Evolutionary conservation across 441 rosid genomes (phyloP), one percentile per base, ranked within the genome.

Genomic region (Gossypium aridum): DNA sequence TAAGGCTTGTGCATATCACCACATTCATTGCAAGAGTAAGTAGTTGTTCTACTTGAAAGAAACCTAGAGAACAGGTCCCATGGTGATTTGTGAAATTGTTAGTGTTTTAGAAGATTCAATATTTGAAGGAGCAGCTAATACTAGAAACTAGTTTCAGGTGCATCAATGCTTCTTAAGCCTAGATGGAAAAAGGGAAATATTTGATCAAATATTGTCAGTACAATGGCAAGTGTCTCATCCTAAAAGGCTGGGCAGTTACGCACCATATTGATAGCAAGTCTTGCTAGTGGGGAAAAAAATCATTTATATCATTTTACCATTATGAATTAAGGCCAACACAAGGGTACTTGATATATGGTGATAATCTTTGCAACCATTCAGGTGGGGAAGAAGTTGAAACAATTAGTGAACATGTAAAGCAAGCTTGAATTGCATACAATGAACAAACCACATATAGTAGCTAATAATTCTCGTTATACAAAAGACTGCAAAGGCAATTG

Each of bases 1-100:
- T 25, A 65, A 43, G 34, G 70, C 37, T 67, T 22, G 56, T 10
- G 34, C 56, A 45, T 8, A 66, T 6, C 56, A 49, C 3, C 57
- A 23, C 37, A 23, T 67, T 67, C 53, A 9, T 23, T n/a, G 19
- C 49, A 67, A 67, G 57, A 47, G 12, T 23, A 67, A 47, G 22
- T 14, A 23, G 71, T 47, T 7, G 57, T 25, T 67, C 71, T 49
- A 67, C 39, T 47, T 67, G 57, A 67, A 67, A 45, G 37, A 45
- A 47, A 67, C 20, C 20, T 47, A 54, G 3, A 67, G 20, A 67
- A 47, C 71, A n/a, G 39, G 8, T n/a, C n/a, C 17, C 57, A 67
- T 5, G 37, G 56, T 22, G 71, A 25, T 22, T 66, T 45, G 56
- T 49, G 71, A 45, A 43, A 22, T 22, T 67, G 20, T 23, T 22